Evolutionary conservation across 495 filamentous ascomycete genomes (phyloP), one percentile per base, ranked within the genome.

Genomic region (Copromyces sp.): DNA sequence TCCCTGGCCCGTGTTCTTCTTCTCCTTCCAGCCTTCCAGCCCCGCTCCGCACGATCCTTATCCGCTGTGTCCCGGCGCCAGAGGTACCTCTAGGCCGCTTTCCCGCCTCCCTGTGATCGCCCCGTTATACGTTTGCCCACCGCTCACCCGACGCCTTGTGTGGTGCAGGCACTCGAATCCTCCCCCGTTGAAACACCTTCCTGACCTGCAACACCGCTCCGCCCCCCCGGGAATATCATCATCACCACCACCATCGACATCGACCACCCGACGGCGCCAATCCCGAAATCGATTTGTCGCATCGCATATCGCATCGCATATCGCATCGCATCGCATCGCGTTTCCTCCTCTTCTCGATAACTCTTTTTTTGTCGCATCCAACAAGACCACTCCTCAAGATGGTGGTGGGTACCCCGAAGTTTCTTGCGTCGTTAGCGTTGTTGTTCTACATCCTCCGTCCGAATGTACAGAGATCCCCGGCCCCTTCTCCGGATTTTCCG

Each of bases 391-490:
- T 47, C 72, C 71, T 72, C 75, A 83, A 76, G 45, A 86, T 86
- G 84, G 84, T 85, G 79, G 83, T 83, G 75, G 74, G 82, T 85
- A 68, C 41, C 65, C 71, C 74, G 72, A 38, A 44, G 53, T 47
- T 47, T 41, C 37, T 68, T 65, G 17, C 73, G 61, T 72, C 41
- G 59, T 37, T 44, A 65, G 68, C 42, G 71, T 39, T 72, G 47
- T 39, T 69, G 53, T 65, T 65, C 53, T 65, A 35, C 53, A 65
- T 65, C 29, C 53, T 65, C 29, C 53, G 53, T 65, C 53, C 29
- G 29, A 65, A 65, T 65, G 53, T 65, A 65, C 53, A 65, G 53
- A 65, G 53, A 65, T 17, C 53, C 53, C 53, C 53, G 53, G 53
- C 53, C 53, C 53, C 53, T 65, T 65, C 53, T 61, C 53, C 53